Conservation (phyloP, 208 protist genomes). For the Trypanosoma cruzi region DNA sequence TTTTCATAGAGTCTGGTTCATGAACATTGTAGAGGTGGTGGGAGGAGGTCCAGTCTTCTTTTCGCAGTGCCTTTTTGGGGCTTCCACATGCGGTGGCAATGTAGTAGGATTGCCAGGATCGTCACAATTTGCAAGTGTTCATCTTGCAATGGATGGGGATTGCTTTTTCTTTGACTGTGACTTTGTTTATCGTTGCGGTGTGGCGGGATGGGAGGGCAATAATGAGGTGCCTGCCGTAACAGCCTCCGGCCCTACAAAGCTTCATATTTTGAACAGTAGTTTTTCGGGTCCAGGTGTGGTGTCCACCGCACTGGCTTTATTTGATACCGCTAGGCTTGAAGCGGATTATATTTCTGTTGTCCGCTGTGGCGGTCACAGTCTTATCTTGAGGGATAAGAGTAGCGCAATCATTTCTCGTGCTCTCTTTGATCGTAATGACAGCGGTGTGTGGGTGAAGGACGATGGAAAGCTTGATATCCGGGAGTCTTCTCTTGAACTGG, state of each 20-base stretch:
- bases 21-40: conserved; percentile 35
- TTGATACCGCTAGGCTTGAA: conserved; percentile 20
- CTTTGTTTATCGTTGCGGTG: conserved; percentile 20
- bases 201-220: neutral
- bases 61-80: conserved; percentile 51
- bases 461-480: conserved; percentile 18
- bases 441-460: conserved; percentile 26
- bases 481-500: conserved; percentile 12
- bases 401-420: conserved; percentile 10
- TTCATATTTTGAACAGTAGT: conserved; percentile 22
- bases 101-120: neutral
- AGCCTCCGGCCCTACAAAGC: conserved; percentile 6
- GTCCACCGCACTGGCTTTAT: conserved; percentile 18
- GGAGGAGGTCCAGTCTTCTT: conserved; percentile 58
- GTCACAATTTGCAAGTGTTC: conserved; percentile 16
- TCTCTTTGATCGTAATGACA: conserved; percentile 18
- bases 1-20: conserved; percentile 55
- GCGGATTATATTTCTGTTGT: conserved; percentile 22
- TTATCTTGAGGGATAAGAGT: conserved; percentile 22
- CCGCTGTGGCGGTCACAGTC: conserved; percentile 18
- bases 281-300: conserved; percentile 24
- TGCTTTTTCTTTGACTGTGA: conserved; percentile 26
- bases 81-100: neutral
- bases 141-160: conserved; percentile 6
- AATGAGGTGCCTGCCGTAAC: conserved; percentile 22